Evolutionary conservation across 768 basidiomycete genomes (phyloP), one percentile per base, ranked within the genome.

Genomic region (Agrocybe pediades): DNA sequence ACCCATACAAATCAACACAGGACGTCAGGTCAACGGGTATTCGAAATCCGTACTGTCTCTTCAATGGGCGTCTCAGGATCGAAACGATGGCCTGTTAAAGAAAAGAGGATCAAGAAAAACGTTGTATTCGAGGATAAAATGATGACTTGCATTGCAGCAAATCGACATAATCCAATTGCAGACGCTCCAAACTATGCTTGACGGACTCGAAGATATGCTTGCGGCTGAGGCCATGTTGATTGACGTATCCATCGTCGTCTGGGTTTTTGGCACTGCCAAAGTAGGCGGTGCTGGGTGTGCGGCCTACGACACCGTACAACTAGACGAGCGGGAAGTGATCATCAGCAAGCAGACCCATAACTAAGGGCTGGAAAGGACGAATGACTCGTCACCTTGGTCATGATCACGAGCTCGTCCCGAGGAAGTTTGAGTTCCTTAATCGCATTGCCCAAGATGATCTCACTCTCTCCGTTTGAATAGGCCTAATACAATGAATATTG

Each of bases 151-250:
- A 87, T 70, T 91, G 89, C n/a, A 90, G 68, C 3, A 91, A 68
- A 61, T 92, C 91, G 60, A 92, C 76, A 57, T 91, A 90, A 49
- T 91, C 90, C 25, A 88, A 67, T 42, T 90, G 85, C 1, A 92
- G 74, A 19, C 89, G 79, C 62, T 86, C 69, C 52, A 92, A 69
- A 40, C 82, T 83, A 16, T 73, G 70, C 60, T 85, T 84, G 42
- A 87, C 79, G 0, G 82, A 72, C 29, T 85, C 86, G 59, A 92
- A 92, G 39, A 92, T 90, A 61, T 86, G 83, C 84, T 72, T 73
- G 45, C 70, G 65, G 57, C 69, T 73, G 43, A 71, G 55, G 4
- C 82, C 82, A 51, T 75, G 69, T 45, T 82, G 78, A 58, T 86
- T 87, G n/a, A 82, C 75, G 53, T 81, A 85, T 9, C 84, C 81